These are phyloP conservation scores for Cavenderia fasciculata DNA, from an alignment of 78 protist genomes.

Conservation along the genomic window DNA sequence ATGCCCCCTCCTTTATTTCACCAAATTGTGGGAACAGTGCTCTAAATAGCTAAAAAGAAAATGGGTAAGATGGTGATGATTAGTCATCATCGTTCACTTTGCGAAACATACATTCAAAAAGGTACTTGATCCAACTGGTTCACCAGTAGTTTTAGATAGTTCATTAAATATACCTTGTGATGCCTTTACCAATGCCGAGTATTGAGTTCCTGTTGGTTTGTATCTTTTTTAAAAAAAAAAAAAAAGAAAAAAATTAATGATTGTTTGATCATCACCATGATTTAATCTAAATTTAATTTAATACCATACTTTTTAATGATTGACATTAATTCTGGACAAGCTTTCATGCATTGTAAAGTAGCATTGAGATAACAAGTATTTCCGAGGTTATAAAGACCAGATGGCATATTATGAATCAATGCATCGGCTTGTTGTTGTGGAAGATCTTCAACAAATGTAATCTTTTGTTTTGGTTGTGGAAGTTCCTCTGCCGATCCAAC, in stretches of 20 bases:
- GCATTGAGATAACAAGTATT: constrained; percentile 78
- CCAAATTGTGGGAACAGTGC: constrained; percentile 83
- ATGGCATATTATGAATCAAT: constrained; percentile 16
- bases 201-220: constrained; percentile 20
- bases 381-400: constrained; percentile 75
- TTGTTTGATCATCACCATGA: background rate
- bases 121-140: constrained; percentile 34
- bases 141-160: background rate
- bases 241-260: background rate
- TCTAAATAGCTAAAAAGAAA: constrained; percentile 11
- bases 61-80: background rate
- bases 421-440: constrained; percentile 19
- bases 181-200: constrained; percentile 25
- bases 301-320: background rate
- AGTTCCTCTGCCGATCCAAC: constrained; percentile 82
- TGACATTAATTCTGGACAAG: constrained; percentile 31
- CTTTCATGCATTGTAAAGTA: constrained; percentile 56
- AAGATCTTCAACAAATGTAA: constrained; percentile 80
- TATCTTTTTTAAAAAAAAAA: background rate
- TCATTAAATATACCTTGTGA: constrained; percentile 62
- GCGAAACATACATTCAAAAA: constrained; percentile 21
- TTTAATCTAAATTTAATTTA: background rate
- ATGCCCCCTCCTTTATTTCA: constrained; percentile 73
- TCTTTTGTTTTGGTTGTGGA: constrained; percentile 20
- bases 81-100: background rate